Conservation (phyloP, 192 early-diverging fungal species). For the Spizellomyces sp. region DNA sequence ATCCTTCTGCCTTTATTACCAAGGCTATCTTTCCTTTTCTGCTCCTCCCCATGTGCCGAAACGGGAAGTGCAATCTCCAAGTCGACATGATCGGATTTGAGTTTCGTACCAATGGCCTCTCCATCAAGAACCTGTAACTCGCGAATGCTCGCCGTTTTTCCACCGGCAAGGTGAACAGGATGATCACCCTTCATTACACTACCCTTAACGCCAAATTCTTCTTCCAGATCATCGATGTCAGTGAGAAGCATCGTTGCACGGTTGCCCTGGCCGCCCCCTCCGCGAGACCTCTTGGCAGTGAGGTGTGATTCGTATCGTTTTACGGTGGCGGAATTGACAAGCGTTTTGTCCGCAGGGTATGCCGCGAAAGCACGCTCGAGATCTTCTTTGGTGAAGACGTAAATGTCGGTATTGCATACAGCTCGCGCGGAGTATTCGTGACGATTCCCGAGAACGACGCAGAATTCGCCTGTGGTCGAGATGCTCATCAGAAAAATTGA, state of each 20-base stretch:
- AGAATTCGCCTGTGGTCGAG: constrained; percentile 47
- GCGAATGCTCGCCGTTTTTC: constrained; percentile 5
- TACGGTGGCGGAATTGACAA: constrained; percentile 38
- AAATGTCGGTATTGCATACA: constrained; percentile 58
- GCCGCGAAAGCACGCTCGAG: constrained; percentile 44
- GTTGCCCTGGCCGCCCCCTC: not conserved
- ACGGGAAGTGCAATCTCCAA: not conserved
- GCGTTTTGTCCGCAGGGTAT: constrained; percentile 44
- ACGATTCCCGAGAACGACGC: constrained; percentile 48
- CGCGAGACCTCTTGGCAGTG: constrained; percentile 25
- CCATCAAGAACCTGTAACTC: not conserved
- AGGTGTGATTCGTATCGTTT: constrained; percentile 34
- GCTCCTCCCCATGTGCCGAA: constrained; percentile 6
- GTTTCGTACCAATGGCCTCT: not conserved
- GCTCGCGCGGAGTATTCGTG: constrained; percentile 53
- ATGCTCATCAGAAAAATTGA: not conserved
- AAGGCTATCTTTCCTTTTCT: not conserved
- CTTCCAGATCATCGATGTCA: constrained; percentile 10
- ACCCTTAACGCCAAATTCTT: constrained; percentile 11
- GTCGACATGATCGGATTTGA: not conserved
- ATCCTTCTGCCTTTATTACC: not conserved
- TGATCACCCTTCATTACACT: constrained; percentile 21
- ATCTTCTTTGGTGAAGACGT: constrained; percentile 50
- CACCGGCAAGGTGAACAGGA: constrained; percentile 21
- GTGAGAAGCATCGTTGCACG: not conserved